Evolutionary conservation across 768 basidiomycete genomes (phyloP).

Genomic region (Neoboletus subvelutipes): DNA sequence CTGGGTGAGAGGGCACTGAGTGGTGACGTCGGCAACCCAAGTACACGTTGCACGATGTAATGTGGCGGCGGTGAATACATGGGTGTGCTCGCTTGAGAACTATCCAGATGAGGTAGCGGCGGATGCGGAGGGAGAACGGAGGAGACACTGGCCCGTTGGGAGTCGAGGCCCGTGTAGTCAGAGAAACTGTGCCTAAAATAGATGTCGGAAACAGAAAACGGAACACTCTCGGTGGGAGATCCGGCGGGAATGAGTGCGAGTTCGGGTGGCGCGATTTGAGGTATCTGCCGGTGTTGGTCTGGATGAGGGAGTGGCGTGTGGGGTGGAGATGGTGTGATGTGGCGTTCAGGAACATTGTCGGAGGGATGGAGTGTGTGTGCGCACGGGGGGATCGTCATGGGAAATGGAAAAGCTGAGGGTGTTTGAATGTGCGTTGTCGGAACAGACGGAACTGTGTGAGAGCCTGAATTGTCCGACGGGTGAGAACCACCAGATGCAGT

Average conservation of each 20-base stretch:
- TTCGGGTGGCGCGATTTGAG: constrained; percentile 24
- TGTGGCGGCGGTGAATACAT: constrained; percentile 24
- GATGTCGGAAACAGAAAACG: constrained; percentile 54
- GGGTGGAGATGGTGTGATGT: constrained; percentile 20
- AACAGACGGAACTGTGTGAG: constrained; percentile 17
- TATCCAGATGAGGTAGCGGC: constrained; percentile 33
- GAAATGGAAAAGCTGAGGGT: constrained; percentile 42
- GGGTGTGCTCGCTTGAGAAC: constrained; percentile 19
- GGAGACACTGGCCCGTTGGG: constrained; percentile 34
- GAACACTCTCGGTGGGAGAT: constrained; percentile 58
- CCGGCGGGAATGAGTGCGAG: constrained; percentile 31
- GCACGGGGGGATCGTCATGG: constrained; percentile 46
- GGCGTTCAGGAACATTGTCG: constrained; percentile 16
- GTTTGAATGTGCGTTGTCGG: constrained; percentile 25
- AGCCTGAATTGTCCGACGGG: constrained; percentile 26
- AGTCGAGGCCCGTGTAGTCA: constrained; percentile 31
- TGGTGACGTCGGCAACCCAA: constrained; percentile 28
- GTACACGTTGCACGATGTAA: constrained; percentile 34
- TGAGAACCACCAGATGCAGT: constrained; percentile 31
- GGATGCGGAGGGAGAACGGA: constrained; percentile 45
- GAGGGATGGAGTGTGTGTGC: constrained; percentile 30
- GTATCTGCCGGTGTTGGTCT: constrained; percentile 31
- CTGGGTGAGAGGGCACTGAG: constrained; percentile 13
- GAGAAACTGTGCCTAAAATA: constrained; percentile 45
- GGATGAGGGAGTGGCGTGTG: constrained; percentile 5